A percentile compares a stretch with the other conserved stretches of the same genome.
Evolutionary conservation across 2,329 filamentous ascomycete species (phyloP).

Genomic region (Ophiostoma pallidulum): DNA sequence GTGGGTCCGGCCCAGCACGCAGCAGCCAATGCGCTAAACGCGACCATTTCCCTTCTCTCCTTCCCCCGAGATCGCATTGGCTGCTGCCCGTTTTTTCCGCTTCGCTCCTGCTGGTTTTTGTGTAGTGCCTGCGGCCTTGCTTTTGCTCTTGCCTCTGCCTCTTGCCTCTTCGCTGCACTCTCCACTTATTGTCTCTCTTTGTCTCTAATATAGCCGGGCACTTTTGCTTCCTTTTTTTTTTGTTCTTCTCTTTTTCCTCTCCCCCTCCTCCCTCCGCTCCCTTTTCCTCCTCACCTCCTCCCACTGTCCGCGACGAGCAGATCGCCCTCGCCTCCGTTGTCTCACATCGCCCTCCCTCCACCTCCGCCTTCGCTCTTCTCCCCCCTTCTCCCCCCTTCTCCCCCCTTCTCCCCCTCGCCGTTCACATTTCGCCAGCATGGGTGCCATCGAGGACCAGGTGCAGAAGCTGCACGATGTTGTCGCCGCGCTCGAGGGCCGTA

Average conservation of each 20-base stretch:
- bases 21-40: conserved; percentile 2
- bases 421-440: conserved; percentile 54
- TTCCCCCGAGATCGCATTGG: conserved; percentile 15
- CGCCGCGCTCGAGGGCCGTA: conserved; percentile 71
- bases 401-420: neutral
- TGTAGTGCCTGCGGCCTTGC: too few relatives aligned
- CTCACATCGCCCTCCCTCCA: neutral
- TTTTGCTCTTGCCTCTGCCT: conserved; percentile 1
- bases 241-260: conserved; percentile 4
- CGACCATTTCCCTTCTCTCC: neutral
- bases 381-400: neutral
- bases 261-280: too few relatives aligned
- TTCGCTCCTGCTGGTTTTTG: neutral
- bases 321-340: neutral
- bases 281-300: neutral
- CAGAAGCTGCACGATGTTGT: conserved; percentile 79
- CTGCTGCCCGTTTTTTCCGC: neutral
- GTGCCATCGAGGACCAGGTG: conserved; percentile 77
- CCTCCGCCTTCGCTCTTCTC: neutral
- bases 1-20: neutral
- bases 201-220: conserved; percentile 1
- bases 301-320: neutral
- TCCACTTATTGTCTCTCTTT: conserved; percentile 8
- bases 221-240: conserved; percentile 2
- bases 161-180: conserved; percentile 3